Base-by-base conservation (phyloP, 331 rosid species). In the Malus hybrid region DNA sequence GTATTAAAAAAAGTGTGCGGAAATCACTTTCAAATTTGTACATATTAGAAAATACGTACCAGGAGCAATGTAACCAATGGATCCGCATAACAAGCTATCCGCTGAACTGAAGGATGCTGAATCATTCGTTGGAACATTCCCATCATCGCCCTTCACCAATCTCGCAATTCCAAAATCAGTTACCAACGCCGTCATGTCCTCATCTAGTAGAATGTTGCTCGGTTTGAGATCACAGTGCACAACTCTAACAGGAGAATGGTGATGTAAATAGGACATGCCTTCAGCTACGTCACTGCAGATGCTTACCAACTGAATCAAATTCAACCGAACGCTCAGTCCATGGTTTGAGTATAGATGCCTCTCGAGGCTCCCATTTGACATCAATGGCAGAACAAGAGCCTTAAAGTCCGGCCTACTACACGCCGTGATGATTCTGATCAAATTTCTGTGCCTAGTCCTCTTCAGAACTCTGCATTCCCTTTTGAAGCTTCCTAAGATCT, bases 161-260 rank as follows among this genome's bases (percentile, higher is more conserved):
- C 87, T 88, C 10, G 98, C 63, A 80, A 94, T 94, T 48, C 98
- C 98, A 83, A 94, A 94, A 83, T 94, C 98, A 66, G 97, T 80
- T 19, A 94, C 93, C 82, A 94, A 70, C 76, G 98, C 98, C 3
- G 95, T 91, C 79, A 94, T 62, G 73, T 91, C 89, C 6, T 87
- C 89, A 74, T 88, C 92, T 53, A 94, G 96, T 62, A 94, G 91
- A 81, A 94, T 91, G 68, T 94, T 94, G 76, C 96, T 94, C 0
- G 98, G 98, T 81, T 94, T 94, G 44, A 94, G 92, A 84, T 94
- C 98, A 76, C 97, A 91, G 72, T 91, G 98, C 33, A 88, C 96
- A 1, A 94, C 89, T 84, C 84, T 84, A 61, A 87, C 86, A 0
- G 93, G 98, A 34, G 96, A 94, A 66, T 88, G 80, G 63, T 94